Conservation (phyloP, 2,329 filamentous ascomycete genomes). For the Botrytis squamosa region DNA sequence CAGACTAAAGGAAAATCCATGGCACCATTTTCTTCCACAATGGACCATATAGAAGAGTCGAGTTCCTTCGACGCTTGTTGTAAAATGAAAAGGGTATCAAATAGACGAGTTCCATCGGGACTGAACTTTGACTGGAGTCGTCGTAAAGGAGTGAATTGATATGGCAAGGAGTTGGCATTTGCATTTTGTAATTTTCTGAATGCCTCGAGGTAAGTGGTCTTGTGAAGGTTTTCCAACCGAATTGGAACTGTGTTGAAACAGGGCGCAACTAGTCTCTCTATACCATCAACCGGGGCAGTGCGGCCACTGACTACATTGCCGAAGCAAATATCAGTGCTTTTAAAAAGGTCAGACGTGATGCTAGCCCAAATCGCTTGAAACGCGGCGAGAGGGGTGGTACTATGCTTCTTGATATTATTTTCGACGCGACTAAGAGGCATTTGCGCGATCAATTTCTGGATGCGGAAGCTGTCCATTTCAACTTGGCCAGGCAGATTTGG, state of each 20-base stretch:
- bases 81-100: slow-evolving; percentile 78
- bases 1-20: slow-evolving; percentile 80
- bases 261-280: slow-evolving; percentile 76
- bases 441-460: slow-evolving; percentile 23
- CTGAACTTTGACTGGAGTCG: slow-evolving; percentile 59
- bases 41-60: slow-evolving; percentile 54
- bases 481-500: neutral
- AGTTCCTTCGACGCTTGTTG: slow-evolving; percentile 64
- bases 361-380: slow-evolving; percentile 73
- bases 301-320: slow-evolving; percentile 83
- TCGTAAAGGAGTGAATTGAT: slow-evolving; percentile 74
- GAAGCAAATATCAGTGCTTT: slow-evolving; percentile 71
- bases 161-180: slow-evolving; percentile 61
- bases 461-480: slow-evolving; percentile 10
- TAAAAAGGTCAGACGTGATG: slow-evolving; percentile 56
- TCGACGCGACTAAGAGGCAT: slow-evolving; percentile 44
- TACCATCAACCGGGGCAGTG: slow-evolving; percentile 60
- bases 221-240: slow-evolving; percentile 61
- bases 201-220: slow-evolving; percentile 38
- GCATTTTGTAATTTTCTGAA: slow-evolving; percentile 40
- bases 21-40: slow-evolving; percentile 55
- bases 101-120: slow-evolving; percentile 55
- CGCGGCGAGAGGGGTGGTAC: slow-evolving; percentile 62
- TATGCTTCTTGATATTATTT: slow-evolving; percentile 50
- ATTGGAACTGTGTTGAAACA: slow-evolving; percentile 89